phyloP scores from a whole-genome alignment of 306 rosid species.

The Sesbania bispinosa region DNA sequence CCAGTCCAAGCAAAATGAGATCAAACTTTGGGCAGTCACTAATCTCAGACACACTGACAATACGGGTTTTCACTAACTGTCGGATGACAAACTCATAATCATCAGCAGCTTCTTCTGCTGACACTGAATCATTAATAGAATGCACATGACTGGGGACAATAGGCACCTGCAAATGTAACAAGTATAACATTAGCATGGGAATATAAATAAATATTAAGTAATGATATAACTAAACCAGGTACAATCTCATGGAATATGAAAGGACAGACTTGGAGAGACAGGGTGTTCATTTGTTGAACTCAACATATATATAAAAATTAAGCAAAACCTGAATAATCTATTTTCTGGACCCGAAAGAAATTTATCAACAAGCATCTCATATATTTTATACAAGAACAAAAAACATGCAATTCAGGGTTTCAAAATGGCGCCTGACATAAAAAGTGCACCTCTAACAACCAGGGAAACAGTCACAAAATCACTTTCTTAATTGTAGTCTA shows the following conservation, averaged over 20 bases:
- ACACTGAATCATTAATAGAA: constrained; percentile 81
- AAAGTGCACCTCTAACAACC: constrained; percentile 4
- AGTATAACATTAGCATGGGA: constrained; percentile 27
- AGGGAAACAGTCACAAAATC: constrained; percentile 2
- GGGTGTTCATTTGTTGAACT: background rate
- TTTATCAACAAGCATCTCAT: background rate
- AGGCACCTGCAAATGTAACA: constrained; percentile 60
- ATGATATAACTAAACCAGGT: background rate
- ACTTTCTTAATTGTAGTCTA: background rate
- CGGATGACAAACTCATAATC: constrained; percentile 89
- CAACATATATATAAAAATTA: constrained; percentile 17
- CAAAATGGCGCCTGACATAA: background rate
- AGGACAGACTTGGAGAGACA: background rate
- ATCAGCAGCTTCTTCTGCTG: constrained; percentile 95
- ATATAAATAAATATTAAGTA: background rate
- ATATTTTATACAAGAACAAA: background rate
- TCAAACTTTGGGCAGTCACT: constrained; percentile 97
- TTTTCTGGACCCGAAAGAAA: background rate
- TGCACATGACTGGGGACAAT: constrained; percentile 83
- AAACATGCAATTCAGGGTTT: constrained; percentile 11
- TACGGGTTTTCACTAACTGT: constrained; percentile 86
- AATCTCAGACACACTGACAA: constrained; percentile 66
- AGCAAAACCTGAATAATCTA: background rate
- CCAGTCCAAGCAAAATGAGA: constrained; percentile 91
- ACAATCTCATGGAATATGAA: constrained; percentile 8